phyloP scores from a whole-genome alignment of 257 asterid species.

The Solanum bulbocastanum region DNA sequence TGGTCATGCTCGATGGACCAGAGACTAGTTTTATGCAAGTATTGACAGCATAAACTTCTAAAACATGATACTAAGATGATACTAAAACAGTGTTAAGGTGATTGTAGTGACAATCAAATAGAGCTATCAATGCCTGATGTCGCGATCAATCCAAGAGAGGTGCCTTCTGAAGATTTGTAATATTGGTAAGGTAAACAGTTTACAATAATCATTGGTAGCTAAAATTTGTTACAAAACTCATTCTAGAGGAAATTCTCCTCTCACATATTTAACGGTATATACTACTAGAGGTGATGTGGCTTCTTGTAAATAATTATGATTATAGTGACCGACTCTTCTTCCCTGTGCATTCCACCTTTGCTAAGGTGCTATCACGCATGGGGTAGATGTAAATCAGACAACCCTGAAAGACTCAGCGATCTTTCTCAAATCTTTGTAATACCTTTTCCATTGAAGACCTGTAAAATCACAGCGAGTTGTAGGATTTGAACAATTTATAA shows the following conservation, averaged over 20 bases:
- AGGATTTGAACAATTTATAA: background rate
- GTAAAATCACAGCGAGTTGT: constrained; percentile 9
- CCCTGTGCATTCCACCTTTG: background rate
- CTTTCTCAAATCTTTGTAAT: constrained; percentile 72
- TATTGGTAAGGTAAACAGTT: background rate
- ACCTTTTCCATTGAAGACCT: constrained; percentile 98
- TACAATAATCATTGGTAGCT: background rate
- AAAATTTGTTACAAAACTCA: background rate
- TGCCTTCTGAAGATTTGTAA: background rate
- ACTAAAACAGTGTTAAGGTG: background rate
- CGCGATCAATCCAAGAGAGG: background rate
- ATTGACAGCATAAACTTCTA: background rate
- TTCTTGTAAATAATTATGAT: background rate
- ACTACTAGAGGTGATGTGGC: background rate
- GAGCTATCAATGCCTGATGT: background rate
- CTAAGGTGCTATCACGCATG: background rate
- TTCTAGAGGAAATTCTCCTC: background rate
- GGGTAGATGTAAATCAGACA: constrained; percentile 12
- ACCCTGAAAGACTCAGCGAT: constrained; percentile 86
- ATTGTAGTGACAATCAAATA: background rate
- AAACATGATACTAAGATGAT: background rate
- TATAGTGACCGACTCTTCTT: background rate
- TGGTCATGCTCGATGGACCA: constrained; percentile 20
- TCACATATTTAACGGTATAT: background rate
- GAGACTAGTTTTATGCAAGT: background rate